phyloP scores from a whole-genome alignment of 2,329 filamentous ascomycete species.

The Alternaria triticina region DNA sequence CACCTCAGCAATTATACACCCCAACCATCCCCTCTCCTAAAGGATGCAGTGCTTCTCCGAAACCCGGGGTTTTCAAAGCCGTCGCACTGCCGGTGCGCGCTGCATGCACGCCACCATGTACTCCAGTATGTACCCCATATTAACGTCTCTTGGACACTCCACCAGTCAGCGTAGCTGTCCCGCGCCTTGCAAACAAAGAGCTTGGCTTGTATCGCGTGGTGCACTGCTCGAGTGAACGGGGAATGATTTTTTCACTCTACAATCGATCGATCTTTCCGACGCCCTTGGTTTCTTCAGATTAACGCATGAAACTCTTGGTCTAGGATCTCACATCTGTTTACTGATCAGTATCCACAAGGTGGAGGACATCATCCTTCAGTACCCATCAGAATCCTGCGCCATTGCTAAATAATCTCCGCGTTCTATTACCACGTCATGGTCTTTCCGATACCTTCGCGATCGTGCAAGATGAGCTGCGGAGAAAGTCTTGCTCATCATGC shows the following conservation, averaged over 20 bases:
- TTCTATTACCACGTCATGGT: background rate
- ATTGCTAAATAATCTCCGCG: background rate
- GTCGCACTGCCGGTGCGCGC: background rate
- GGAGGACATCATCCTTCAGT: background rate
- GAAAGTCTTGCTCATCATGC: background rate
- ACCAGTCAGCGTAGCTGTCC: background rate
- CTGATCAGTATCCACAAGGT: background rate
- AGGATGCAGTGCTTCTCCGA: background rate
- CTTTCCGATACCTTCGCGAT: background rate
- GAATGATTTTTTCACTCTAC: background rate
- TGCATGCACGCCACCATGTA: slow-evolving; percentile 2
- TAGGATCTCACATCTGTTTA: background rate
- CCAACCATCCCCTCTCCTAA: background rate
- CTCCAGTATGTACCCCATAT: slow-evolving; percentile 2
- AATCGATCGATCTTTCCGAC: background rate
- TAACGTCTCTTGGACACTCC: background rate
- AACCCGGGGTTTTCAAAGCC: background rate
- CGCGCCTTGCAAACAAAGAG: background rate
- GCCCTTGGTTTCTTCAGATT: background rate
- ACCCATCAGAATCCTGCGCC: background rate
- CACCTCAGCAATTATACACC: background rate
- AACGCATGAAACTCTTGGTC: background rate
- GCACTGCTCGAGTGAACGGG: background rate
- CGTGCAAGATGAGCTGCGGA: background rate
- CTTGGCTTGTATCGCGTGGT: background rate